These are phyloP conservation scores for Aspergillus phoenicis DNA, from an alignment of 2,329 filamentous ascomycete genomes.

Conservation along the genomic window DNA sequence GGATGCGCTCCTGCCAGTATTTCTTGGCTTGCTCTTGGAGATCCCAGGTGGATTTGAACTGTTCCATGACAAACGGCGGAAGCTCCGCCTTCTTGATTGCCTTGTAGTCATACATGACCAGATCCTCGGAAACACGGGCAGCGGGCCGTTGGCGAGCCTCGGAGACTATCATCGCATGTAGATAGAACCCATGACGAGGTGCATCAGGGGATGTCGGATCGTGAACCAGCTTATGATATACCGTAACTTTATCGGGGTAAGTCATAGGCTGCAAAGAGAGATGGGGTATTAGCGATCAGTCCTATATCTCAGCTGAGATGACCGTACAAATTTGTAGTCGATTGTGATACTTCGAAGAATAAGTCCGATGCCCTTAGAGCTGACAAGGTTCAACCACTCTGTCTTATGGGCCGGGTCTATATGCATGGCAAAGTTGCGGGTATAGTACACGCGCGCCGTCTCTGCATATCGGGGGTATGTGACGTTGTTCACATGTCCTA, in stretches of 20 bases:
- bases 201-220: slow-evolving; percentile 47
- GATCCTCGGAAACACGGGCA: slow-evolving; percentile 75
- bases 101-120: slow-evolving; percentile 76
- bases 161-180: slow-evolving; percentile 70
- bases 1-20: slow-evolving; percentile 57
- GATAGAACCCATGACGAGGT: slow-evolving; percentile 38
- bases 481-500: slow-evolving; percentile 84
- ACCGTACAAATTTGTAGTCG: slow-evolving; percentile 82
- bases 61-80: slow-evolving; percentile 62
- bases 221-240: slow-evolving; percentile 73
- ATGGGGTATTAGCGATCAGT: slow-evolving; percentile 10
- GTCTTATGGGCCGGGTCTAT: slow-evolving; percentile 63
- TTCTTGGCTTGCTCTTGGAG: slow-evolving; percentile 63
- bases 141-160: slow-evolving; percentile 72
- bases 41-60: slow-evolving; percentile 61
- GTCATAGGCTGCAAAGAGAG: slow-evolving; percentile 68
- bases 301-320: background rate
- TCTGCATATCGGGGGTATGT: slow-evolving; percentile 84
- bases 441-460: slow-evolving; percentile 77
- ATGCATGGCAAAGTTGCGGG: slow-evolving; percentile 66
- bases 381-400: slow-evolving; percentile 71
- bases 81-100: slow-evolving; percentile 59
- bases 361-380: slow-evolving; percentile 66
- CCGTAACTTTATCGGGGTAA: slow-evolving; percentile 79
- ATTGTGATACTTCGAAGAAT: slow-evolving; percentile 79